These are phyloP conservation scores for Tillandsia fasciculata DNA, from an alignment of 176 grass and related monocot genomes.

Conservation along the genomic window DNA sequence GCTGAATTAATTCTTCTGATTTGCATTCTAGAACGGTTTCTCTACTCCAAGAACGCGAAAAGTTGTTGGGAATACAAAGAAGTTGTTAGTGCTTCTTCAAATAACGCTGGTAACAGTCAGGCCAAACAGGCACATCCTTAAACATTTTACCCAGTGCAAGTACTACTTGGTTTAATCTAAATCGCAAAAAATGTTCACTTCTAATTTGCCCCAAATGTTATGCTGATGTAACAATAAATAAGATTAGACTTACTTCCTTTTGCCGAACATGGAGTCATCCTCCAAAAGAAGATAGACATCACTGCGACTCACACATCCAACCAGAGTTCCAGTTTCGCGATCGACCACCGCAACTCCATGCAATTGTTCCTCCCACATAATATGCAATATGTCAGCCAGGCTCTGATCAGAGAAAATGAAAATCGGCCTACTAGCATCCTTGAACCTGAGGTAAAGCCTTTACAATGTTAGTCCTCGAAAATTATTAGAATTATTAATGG, in stretches of 20 bases:
- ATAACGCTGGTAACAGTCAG: too few relatives aligned
- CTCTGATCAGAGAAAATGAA: slow-evolving; percentile 28
- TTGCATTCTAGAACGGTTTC: too few relatives aligned
- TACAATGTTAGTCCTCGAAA: neutral
- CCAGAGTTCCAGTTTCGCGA: slow-evolving; percentile 19
- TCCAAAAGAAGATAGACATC: slow-evolving; percentile 44
- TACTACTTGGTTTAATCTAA: too few relatives aligned
- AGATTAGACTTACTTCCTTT: slow-evolving; percentile 29
- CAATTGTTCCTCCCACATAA: slow-evolving; percentile 35
- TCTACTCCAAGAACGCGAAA: too few relatives aligned
- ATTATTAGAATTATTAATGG: neutral
- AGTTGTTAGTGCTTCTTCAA: too few relatives aligned
- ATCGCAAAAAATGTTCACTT: neutral
- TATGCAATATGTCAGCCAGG: slow-evolving; percentile 13
- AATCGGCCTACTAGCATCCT: slow-evolving; percentile 1
- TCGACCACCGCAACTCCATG: slow-evolving; percentile 33
- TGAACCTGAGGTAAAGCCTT: slow-evolving; percentile 5
- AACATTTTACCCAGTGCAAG: too few relatives aligned
- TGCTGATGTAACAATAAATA: neutral
- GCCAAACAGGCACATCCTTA: too few relatives aligned
- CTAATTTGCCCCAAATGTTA: neutral
- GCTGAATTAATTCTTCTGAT: too few relatives aligned
- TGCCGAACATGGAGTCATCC: slow-evolving; percentile 34
- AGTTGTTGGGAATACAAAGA: too few relatives aligned
- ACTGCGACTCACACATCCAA: slow-evolving; percentile 30